Evolutionary conservation across 73 alveolate species (phyloP).

Genomic region (Stentor coeruleus): DNA sequence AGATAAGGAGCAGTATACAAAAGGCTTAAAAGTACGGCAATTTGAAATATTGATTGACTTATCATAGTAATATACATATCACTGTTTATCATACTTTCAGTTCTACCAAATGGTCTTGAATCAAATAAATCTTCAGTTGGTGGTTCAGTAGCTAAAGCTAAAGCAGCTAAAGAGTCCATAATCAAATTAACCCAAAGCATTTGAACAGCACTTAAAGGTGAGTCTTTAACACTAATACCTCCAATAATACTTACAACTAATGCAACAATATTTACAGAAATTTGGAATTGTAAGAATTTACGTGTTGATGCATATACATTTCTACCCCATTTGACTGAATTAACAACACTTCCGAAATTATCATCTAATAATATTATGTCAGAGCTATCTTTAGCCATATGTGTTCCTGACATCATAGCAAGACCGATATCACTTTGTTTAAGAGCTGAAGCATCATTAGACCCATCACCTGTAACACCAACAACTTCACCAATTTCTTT

Average conservation of each 20-base stretch:
- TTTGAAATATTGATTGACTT: conserved; percentile 70
- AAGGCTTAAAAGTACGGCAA: conserved; percentile 59
- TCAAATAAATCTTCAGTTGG: conserved; percentile 77
- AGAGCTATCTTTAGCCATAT: conserved; percentile 97
- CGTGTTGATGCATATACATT: conserved; percentile 85
- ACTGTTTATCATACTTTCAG: conserved; percentile 83
- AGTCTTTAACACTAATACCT: conserved; percentile 78
- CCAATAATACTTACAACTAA: conserved; percentile 83
- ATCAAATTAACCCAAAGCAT: conserved; percentile 89
- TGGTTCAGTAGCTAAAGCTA: conserved; percentile 95
- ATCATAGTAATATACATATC: conserved; percentile 85
- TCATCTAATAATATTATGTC: conserved; percentile 96
- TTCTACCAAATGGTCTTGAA: conserved; percentile 79
- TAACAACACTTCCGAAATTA: conserved; percentile 88
- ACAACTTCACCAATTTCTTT: conserved; percentile 75
- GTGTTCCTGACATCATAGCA: conserved; percentile 97
- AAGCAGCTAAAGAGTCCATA: conserved; percentile 94
- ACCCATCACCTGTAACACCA: conserved; percentile 95
- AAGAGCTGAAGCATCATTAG: conserved; percentile 92
- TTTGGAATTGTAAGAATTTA: conserved; percentile 87
- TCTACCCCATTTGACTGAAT: conserved; percentile 96
- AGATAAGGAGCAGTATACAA: conserved; percentile 47
- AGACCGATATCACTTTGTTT: conserved; percentile 91
- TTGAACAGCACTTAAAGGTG: conserved; percentile 84
- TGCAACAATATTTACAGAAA: conserved; percentile 89